Evolutionary conservation across 1,284 basidiomycete genomes (phyloP).

Genomic region (Tilletia walkeri): DNA sequence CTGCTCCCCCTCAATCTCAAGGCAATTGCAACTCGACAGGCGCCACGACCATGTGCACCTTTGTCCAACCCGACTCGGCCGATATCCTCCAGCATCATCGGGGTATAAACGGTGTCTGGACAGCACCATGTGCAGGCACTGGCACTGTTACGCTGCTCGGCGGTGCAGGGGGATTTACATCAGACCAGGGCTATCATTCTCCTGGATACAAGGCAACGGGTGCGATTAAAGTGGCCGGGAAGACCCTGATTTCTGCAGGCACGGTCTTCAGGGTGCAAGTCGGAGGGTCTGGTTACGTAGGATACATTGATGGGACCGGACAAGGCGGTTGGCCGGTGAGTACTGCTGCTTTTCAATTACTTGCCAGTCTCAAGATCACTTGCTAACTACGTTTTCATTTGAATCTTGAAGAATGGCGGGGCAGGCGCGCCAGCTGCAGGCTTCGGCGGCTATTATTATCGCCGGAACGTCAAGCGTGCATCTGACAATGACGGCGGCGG

Average conservation of each 20-base stretch:
- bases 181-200: background rate
- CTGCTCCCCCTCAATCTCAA: background rate
- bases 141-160: background rate
- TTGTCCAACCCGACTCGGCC: background rate
- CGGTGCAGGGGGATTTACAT: background rate
- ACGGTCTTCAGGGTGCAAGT: background rate
- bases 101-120: background rate
- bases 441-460: too few species aligned
- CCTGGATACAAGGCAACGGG: background rate
- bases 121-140: background rate
- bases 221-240: background rate
- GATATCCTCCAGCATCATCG: background rate
- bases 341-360: background rate
- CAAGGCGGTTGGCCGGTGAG: conserved; percentile 1
- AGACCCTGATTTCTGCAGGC: background rate
- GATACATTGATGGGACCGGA: background rate
- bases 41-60: background rate
- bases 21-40: background rate
- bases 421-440: background rate
- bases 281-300: background rate
- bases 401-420: background rate
- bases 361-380: background rate
- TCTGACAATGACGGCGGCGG: background rate
- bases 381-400: too few species aligned
- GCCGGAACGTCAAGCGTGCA: background rate